Conservation (phyloP, 2,329 filamentous ascomycete genomes). For the Ophiostoma ulmi region DNA sequence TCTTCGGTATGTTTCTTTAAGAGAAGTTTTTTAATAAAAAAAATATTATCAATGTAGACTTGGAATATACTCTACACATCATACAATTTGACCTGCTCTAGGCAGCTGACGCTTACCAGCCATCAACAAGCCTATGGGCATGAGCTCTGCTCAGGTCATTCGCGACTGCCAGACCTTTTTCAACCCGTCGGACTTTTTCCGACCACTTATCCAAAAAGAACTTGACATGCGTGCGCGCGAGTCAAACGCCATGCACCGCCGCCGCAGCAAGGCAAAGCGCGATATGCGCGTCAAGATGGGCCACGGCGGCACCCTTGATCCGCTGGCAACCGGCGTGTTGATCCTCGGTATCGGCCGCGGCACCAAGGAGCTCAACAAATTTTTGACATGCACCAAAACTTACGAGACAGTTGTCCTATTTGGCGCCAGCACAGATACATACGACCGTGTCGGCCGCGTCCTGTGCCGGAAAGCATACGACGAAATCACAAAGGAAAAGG, state of each 20-base stretch:
- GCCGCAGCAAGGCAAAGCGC: conserved; percentile 53
- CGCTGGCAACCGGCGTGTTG: conserved; percentile 86
- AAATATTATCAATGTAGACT: too few species aligned
- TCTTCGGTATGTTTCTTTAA: conserved; percentile 47
- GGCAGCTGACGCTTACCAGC: conserved; percentile 46
- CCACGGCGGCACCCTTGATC: conserved; percentile 92
- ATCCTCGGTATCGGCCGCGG: conserved; percentile 82
- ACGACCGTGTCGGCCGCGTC: conserved; percentile 81
- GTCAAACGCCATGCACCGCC: conserved; percentile 52
- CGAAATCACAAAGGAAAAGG: conserved; percentile 71
- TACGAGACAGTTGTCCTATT: conserved; percentile 90
- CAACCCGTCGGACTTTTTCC: conserved; percentile 73
- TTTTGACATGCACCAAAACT: conserved; percentile 83
- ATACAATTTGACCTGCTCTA: too few species aligned
- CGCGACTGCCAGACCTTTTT: conserved; percentile 82
- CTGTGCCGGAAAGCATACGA: conserved; percentile 69
- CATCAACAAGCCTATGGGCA: conserved; percentile 84
- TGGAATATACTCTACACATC: too few species aligned
- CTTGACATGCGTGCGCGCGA: conserved; percentile 50
- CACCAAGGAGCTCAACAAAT: conserved; percentile 74
- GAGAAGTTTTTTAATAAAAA: background rate
- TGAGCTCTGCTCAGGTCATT: conserved; percentile 85
- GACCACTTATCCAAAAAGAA: conserved; percentile 62
- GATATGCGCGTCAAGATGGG: conserved; percentile 80
- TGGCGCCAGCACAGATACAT: conserved; percentile 86